phyloP scores from a whole-genome alignment of 768 basidiomycete genomes.

The Tylopilus rubrobrunneus region DNA sequence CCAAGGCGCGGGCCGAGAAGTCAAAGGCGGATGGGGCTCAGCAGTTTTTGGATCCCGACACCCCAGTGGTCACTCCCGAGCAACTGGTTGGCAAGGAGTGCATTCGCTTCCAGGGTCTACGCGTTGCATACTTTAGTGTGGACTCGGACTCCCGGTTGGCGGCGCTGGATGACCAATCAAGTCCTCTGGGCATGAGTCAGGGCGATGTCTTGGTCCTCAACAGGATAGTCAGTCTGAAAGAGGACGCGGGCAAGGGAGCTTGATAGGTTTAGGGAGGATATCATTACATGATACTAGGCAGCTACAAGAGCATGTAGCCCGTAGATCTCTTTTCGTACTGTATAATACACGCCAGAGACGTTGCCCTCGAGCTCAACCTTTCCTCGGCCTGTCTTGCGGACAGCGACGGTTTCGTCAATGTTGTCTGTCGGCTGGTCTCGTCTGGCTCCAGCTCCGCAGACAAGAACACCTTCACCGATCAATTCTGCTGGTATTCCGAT shows the following conservation, averaged over 20 bases:
- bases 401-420: constrained; percentile 72
- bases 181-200: constrained; percentile 43
- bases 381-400: constrained; percentile 82
- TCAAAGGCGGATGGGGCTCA: constrained; percentile 45
- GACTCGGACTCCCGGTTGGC: constrained; percentile 80
- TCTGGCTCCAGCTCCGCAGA: constrained; percentile 70
- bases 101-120: constrained; percentile 93
- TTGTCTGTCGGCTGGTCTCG: constrained; percentile 38
- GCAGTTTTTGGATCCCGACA: constrained; percentile 42
- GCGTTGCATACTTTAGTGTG: constrained; percentile 91
- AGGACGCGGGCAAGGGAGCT: constrained; percentile 75
- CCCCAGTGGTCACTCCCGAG: constrained; percentile 65
- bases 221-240: constrained; percentile 90
- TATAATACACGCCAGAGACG: constrained; percentile 85
- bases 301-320: constrained; percentile 86
- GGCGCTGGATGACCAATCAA: constrained; percentile 53
- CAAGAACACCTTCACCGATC: constrained; percentile 93
- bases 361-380: constrained; percentile 87
- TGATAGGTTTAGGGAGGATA: constrained; percentile 11
- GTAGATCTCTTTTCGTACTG: constrained; percentile 86
- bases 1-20: constrained; percentile 57
- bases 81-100: constrained; percentile 89
- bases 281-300: constrained; percentile 36
- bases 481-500: constrained; percentile 87
- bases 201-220: constrained; percentile 86